A percentile compares a stretch with the other conserved stretches of the same genome.
phyloP scores from a whole-genome alignment of 768 basidiomycete species.

The Baorangia bicolor region DNA sequence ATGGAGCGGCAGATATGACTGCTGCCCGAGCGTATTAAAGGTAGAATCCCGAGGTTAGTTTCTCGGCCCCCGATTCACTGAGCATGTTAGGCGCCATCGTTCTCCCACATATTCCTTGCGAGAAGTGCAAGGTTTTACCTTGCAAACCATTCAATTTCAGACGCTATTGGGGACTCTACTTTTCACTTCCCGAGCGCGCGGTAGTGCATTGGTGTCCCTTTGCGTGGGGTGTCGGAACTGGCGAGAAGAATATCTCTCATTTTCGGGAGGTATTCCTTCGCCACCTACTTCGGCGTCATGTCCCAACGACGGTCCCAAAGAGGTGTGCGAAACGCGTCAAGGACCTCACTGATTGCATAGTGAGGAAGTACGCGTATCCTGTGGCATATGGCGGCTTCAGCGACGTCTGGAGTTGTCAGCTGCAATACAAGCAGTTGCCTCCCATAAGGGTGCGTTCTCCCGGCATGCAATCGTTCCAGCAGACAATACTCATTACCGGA shows the following conservation, averaged over 20 bases:
- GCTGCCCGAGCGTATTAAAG: not conserved
- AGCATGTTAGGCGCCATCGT: not conserved
- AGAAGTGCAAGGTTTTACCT: not conserved
- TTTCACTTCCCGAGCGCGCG: too few species aligned
- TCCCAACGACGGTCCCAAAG: not conserved
- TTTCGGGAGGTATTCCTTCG: not conserved
- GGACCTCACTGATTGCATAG: constrained; percentile 18
- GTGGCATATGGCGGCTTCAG: constrained; percentile 31
- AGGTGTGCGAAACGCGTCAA: not conserved
- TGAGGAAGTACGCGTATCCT: constrained; percentile 19
- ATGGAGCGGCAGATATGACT: not conserved
- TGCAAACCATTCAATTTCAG: too few species aligned
- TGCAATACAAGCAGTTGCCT: not conserved
- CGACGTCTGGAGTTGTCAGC: constrained; percentile 28
- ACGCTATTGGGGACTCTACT: too few species aligned
- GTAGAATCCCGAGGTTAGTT: not conserved
- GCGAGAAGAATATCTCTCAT: not conserved
- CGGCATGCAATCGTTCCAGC: not conserved
- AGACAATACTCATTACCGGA: not conserved
- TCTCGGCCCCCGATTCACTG: too few species aligned
- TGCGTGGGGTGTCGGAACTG: not conserved
- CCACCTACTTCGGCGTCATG: not conserved
- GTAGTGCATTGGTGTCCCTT: fast-evolving
- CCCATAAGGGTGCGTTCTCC: constrained; percentile 10
- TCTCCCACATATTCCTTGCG: not conserved